Evolutionary conservation across 495 filamentous ascomycete genomes (phyloP).

Genomic region (Aspergillus sclerotiicarbonarius): DNA sequence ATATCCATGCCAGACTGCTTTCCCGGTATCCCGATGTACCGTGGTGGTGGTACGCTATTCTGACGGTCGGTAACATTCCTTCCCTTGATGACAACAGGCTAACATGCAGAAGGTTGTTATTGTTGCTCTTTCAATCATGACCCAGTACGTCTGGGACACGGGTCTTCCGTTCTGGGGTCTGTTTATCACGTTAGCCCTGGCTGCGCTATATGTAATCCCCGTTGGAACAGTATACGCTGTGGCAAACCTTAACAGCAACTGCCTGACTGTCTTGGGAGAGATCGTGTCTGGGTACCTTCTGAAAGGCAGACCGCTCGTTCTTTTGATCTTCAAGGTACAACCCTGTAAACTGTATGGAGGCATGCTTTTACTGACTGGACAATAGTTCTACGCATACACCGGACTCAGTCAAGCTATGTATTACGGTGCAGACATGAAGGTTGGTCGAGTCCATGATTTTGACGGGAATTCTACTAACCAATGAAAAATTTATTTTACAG

Average conservation of each 20-base stretch:
- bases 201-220: slow-evolving; percentile 71
- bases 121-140: slow-evolving; percentile 73
- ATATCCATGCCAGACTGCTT: slow-evolving; percentile 77
- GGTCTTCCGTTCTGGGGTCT: slow-evolving; percentile 79
- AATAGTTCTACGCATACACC: slow-evolving; percentile 70
- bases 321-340: slow-evolving; percentile 81
- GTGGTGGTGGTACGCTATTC: slow-evolving; percentile 69
- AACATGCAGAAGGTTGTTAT: slow-evolving; percentile 49
- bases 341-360: too few species aligned
- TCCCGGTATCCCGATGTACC: slow-evolving; percentile 72
- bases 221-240: slow-evolving; percentile 84
- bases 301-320: slow-evolving; percentile 75
- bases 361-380: background rate
- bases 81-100: background rate
- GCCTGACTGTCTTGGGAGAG: slow-evolving; percentile 71
- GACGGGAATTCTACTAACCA: slow-evolving; percentile 4
- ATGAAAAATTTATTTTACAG: slow-evolving; percentile 29
- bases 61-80: slow-evolving; percentile 39
- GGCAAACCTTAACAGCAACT: slow-evolving; percentile 73
- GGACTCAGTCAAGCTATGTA: slow-evolving; percentile 78
- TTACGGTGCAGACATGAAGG: slow-evolving; percentile 71
- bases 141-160: slow-evolving; percentile 77
- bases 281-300: slow-evolving; percentile 71
- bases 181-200: slow-evolving; percentile 68
- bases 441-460: background rate